phyloP scores from a whole-genome alignment of 129 eudicot species.

The Helichrysum umbraculigerum region DNA sequence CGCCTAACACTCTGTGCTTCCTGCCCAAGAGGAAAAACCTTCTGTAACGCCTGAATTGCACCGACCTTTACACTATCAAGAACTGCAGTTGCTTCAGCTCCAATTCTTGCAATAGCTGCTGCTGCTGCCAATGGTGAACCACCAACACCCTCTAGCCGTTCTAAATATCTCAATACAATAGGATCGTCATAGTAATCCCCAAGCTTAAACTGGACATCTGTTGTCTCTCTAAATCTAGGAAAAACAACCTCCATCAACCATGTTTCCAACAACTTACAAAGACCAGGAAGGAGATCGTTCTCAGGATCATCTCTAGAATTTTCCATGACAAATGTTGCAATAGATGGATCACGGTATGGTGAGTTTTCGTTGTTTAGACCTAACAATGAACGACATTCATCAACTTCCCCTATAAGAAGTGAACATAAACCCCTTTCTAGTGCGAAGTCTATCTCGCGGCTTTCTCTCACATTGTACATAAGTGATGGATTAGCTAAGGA shows the following conservation, averaged over 20 bases:
- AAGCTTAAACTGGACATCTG: conserved; percentile 64
- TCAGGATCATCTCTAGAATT: conserved; percentile 73
- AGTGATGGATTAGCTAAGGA: conserved; percentile 50
- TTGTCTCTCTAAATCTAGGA: conserved; percentile 88
- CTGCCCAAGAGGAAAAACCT: conserved; percentile 75
- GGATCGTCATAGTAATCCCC: conserved; percentile 99
- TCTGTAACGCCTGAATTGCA: conserved; percentile 79
- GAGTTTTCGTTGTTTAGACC: conserved; percentile 76
- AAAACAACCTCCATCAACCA: conserved; percentile 97
- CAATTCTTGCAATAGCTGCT: conserved; percentile 87
- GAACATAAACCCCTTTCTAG: conserved; percentile 93
- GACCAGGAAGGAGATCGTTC: conserved; percentile 83
- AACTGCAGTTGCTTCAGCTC: conserved; percentile 98
- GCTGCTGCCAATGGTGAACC: conserved; percentile 95
- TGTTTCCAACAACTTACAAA: conserved; percentile 86
- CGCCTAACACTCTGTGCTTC: conserved; percentile 51
- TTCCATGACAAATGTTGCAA: conserved; percentile 71
- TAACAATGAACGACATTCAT: conserved; percentile 86
- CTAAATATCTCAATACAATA: conserved; percentile 74
- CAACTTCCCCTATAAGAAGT: conserved; percentile 90
- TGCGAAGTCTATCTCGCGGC: conserved; percentile 76
- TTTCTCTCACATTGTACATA: conserved; percentile 44
- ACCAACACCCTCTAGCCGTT: conserved; percentile 75
- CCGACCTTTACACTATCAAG: conserved; percentile 73
- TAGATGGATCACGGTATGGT: conserved; percentile 77